A percentile compares a stretch with the other conserved stretches of the same genome.
Evolutionary conservation across 331 rosid genomes (phyloP).

Genomic region (Arachis monticola): DNA sequence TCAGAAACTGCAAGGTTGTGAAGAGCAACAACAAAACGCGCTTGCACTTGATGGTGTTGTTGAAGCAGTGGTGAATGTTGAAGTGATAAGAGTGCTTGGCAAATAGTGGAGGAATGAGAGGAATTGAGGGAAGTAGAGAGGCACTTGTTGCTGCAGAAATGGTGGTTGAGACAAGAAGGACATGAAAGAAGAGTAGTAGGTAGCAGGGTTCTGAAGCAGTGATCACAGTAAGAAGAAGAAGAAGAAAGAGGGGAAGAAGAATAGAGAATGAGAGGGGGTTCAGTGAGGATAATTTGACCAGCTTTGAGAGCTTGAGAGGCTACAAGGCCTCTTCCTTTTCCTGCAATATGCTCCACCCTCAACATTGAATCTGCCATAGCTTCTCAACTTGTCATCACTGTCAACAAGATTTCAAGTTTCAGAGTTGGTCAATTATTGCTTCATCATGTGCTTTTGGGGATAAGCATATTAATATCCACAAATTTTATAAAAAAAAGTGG

Average conservation of each 20-base stretch:
- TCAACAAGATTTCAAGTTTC: neutral
- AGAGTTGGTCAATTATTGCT: neutral
- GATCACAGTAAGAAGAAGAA: slow-evolving; percentile 46
- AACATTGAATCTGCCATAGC: slow-evolving; percentile 40
- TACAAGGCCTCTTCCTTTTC: slow-evolving; percentile 64
- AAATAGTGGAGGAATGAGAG: slow-evolving; percentile 56
- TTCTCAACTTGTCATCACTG: neutral
- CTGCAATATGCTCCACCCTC: slow-evolving; percentile 42
- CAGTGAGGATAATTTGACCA: slow-evolving; percentile 63
- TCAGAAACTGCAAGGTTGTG: slow-evolving; percentile 48
- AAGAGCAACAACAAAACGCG: slow-evolving; percentile 62
- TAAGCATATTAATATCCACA: too few relatives aligned
- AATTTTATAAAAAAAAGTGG: too few relatives aligned
- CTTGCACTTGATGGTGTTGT: slow-evolving; percentile 57
- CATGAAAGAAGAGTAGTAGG: slow-evolving; percentile 14
- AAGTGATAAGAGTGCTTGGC: slow-evolving; percentile 47
- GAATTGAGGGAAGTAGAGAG: slow-evolving; percentile 53
- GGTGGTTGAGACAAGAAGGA: slow-evolving; percentile 45
- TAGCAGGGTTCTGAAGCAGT: slow-evolving; percentile 57
- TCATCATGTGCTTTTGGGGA: too few relatives aligned
- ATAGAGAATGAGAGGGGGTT: slow-evolving; percentile 65
- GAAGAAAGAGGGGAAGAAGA: slow-evolving; percentile 52
- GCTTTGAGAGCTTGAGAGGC: slow-evolving; percentile 55
- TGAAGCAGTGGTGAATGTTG: slow-evolving; percentile 32
- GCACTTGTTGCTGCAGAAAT: slow-evolving; percentile 62